Evolutionary conservation across 352 stramenopile genomes (phyloP).

Genomic region (Phytophthora cactorum): DNA sequence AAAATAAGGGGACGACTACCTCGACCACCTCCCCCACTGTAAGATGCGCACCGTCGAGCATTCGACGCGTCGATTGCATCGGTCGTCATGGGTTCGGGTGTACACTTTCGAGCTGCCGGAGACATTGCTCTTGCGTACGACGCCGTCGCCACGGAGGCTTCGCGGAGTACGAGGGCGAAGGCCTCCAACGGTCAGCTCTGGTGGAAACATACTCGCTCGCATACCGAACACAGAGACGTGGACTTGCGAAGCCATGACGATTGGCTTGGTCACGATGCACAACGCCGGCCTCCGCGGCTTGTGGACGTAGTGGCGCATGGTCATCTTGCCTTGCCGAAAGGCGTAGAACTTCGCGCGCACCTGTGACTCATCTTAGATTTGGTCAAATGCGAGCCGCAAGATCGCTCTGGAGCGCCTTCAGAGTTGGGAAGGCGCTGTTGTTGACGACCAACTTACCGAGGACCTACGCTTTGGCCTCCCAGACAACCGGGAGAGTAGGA

Average conservation of each 20-base stretch:
- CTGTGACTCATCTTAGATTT: background rate
- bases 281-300: background rate
- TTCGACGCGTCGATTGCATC: background rate
- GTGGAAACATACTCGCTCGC: conserved; percentile 6
- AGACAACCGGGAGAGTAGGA: background rate
- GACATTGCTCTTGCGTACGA: background rate
- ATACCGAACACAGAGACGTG: conserved; percentile 25
- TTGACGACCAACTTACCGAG: background rate
- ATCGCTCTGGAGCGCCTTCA: background rate
- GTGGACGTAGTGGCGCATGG: background rate
- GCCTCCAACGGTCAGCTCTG: background rate
- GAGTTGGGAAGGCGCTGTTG: background rate
- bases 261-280: background rate
- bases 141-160: conserved; percentile 16
- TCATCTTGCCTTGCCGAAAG: background rate
- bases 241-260: conserved; percentile 15
- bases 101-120: background rate
- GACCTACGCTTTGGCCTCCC: background rate
- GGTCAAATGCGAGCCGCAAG: background rate
- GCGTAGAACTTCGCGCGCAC: background rate
- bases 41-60: too few species aligned
- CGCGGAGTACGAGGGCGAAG: conserved; percentile 16
- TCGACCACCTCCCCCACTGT: background rate
- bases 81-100: conserved; percentile 1
- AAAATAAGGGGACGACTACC: background rate